Conservation (phyloP, 108 stramenopile genomes). For the Nannochloropsis oceanica region DNA sequence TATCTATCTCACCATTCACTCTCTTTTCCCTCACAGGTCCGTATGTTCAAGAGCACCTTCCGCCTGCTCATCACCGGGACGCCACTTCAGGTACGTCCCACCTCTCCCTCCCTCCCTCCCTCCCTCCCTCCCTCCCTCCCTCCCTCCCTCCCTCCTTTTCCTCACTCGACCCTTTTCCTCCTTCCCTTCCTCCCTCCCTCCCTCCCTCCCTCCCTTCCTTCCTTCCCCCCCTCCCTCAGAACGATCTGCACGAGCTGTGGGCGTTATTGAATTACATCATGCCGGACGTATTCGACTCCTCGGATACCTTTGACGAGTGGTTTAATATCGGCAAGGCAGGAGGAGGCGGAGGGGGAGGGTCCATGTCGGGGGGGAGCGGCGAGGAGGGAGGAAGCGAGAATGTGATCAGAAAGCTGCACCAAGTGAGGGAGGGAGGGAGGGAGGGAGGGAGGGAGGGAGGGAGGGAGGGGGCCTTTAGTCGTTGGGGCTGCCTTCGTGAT, state of each 20-base stretch:
- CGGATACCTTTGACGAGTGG: constrained; percentile 90
- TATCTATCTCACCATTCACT: too few species aligned
- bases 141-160: neutral
- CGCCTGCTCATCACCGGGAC: constrained; percentile 57
- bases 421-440: neutral
- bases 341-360: neutral
- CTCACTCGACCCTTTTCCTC: too few species aligned
- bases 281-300: constrained; percentile 84
- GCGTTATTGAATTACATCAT: constrained; percentile 61
- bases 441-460: neutral
- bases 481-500: neutral
- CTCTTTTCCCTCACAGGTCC: too few species aligned
- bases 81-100: constrained; percentile 12
- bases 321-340: constrained; percentile 47
- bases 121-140: neutral
- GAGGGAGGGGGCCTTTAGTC: neutral
- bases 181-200: neutral
- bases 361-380: constrained; percentile 13
- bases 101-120: neutral
- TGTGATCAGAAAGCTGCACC: constrained; percentile 89
- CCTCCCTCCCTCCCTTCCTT: neutral
- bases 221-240: neutral
- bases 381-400: constrained; percentile 61
- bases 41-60: constrained; percentile 50
- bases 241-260: constrained; percentile 45